Conservation (phyloP, 805 yeast genomes). For the Zygotorulaspora danielsina region DNA sequence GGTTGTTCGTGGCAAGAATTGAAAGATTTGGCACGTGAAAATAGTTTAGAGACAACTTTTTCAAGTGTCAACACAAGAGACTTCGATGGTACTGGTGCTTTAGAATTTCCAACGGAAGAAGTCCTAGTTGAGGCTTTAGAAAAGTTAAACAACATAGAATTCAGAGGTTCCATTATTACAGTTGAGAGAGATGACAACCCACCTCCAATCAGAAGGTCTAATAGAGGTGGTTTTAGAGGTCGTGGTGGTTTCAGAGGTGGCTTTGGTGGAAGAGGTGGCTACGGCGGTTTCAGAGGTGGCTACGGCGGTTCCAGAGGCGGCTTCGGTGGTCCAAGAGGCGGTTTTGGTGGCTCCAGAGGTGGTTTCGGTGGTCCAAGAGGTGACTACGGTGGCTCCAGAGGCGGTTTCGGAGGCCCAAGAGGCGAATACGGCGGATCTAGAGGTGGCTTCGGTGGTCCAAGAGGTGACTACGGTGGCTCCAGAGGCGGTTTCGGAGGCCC, state of each 20-base stretch:
- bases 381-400: constrained; percentile 37
- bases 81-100: constrained; percentile 44
- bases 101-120: constrained; percentile 56
- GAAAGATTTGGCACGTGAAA: constrained; percentile 84
- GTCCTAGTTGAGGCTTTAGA: constrained; percentile 71
- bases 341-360: constrained; percentile 41
- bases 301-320: constrained; percentile 44
- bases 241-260: constrained; percentile 49
- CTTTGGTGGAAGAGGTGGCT: constrained; percentile 40
- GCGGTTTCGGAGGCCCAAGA: constrained; percentile 31
- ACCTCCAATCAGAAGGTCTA: constrained; percentile 47
- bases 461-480: constrained; percentile 42
- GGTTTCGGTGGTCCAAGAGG: constrained; percentile 37
- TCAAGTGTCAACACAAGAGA: constrained; percentile 45
- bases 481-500: constrained; percentile 27
- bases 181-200: constrained; percentile 72
- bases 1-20: constrained; percentile 83
- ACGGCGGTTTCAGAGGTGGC: constrained; percentile 36
- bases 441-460: constrained; percentile 33
- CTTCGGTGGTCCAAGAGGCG: constrained; percentile 37
- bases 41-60: constrained; percentile 61
- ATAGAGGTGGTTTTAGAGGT: constrained; percentile 45
- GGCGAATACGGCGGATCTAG: constrained; percentile 34
- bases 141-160: constrained; percentile 65
- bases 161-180: constrained; percentile 62